Base-by-base conservation (phyloP, 768 basidiomycete genomes). In the Tricholoma saponaceum region DNA sequence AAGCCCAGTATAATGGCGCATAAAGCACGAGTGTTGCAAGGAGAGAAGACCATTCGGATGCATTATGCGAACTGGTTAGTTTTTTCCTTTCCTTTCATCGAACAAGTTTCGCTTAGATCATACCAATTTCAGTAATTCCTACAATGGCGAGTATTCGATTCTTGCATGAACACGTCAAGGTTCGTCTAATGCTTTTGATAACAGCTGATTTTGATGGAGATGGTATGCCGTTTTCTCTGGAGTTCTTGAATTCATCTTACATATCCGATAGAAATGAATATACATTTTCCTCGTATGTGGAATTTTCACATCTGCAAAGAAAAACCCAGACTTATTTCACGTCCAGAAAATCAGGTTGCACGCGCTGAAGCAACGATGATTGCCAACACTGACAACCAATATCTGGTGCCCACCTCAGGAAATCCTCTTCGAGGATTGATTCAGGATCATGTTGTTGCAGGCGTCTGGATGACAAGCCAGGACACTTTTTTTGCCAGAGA, bases 1-100 rank as follows among this genome's bases (percentile, higher is more conserved):
- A 99, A 99, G 69, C 96, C 97, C 20, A 94, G 92, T 79, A 99
- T 99, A 96, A 99, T 99, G 97, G 89, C 87, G 7, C 97, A 99
- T 70, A 89, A 84, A 64, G 96, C 96, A 14, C 87, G 88, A 56
- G 89, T 98, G 18, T 71, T 99, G 60, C 83, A 86, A 60, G 97
- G 96, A 23, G 97, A 99, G 74, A 99, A 98, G 79, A 98, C 97
- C 0, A 98, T 99, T 69, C 84, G 97, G 13, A 95, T 99, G 95
- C 97, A 99, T 76, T 99, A 99, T 68, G 96, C 97, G 23, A 99
- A 99, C 68, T 99, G 96, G 95, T 96, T 58, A 53, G 85, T 76
- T 44, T 20, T 54, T 8, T 14, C 22, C 35, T 46, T 65, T 57
- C 13, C 57, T 9, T 37, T 12, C 50, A 20, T 20, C 8, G 26